Percentiles rank a stretch among this genome's conserved stretches.
Evolutionary conservation across 2,329 filamentous ascomycete species (phyloP).

Genomic region (Lachnellula arida): DNA sequence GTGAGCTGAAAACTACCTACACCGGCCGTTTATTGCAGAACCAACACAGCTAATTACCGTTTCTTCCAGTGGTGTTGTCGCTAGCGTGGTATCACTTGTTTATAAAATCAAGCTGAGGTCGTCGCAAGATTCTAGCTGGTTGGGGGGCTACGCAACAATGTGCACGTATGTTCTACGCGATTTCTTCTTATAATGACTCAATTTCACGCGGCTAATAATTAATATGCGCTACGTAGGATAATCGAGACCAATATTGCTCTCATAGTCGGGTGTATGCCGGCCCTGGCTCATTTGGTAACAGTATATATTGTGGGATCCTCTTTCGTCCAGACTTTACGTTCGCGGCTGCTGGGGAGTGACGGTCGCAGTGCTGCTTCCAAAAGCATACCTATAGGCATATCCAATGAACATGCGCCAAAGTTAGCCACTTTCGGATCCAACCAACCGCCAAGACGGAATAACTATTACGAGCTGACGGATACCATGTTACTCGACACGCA

Average conservation of each 20-base stretch:
- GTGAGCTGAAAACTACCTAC: not conserved
- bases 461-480: not conserved
- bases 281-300: not conserved
- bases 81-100: not conserved
- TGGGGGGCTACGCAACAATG: not conserved
- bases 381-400: too few relatives aligned
- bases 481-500: not conserved
- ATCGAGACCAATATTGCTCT: not conserved
- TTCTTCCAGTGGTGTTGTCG: not conserved
- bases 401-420: not conserved
- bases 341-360: not conserved
- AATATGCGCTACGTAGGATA: not conserved
- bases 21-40: not conserved
- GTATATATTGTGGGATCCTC: not conserved
- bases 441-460: not conserved
- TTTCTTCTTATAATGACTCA: not conserved
- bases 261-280: not conserved
- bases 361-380: not conserved
- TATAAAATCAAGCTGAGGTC: not conserved
- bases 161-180: not conserved
- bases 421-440: not conserved
- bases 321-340: not conserved
- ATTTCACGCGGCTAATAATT: not conserved
- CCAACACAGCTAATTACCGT: not conserved
- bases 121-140: not conserved